phyloP scores from a whole-genome alignment of 2,329 filamentous ascomycete genomes.

The Diaporthe destruens region DNA sequence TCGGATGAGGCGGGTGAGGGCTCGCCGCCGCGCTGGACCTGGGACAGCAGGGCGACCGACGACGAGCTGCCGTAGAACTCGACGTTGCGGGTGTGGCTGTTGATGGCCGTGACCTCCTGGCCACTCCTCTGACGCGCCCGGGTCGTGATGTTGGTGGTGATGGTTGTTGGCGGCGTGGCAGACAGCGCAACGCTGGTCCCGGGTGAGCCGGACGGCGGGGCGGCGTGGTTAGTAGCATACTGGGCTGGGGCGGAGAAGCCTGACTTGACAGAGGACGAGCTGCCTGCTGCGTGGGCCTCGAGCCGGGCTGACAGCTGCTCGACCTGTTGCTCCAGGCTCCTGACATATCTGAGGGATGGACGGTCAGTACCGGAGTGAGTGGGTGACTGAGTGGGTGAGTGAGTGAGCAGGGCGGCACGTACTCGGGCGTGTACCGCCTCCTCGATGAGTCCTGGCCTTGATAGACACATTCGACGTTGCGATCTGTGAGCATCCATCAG shows the following conservation, averaged over 20 bases:
- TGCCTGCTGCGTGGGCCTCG: slow-evolving; percentile 27
- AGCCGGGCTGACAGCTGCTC: slow-evolving; percentile 36
- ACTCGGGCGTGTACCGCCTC: slow-evolving; percentile 45
- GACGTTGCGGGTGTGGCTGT: slow-evolving; percentile 58
- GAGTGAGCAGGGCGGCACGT: slow-evolving; percentile 18
- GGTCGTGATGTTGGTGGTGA: slow-evolving; percentile 43
- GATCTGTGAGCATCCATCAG: slow-evolving; percentile 37
- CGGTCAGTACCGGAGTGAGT: slow-evolving; percentile 29
- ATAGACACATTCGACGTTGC: slow-evolving; percentile 48
- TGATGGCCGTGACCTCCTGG: slow-evolving; percentile 58
- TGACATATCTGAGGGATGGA: slow-evolving; percentile 44
- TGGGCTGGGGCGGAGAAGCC: slow-evolving; percentile 30
- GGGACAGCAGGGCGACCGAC: slow-evolving; percentile 58
- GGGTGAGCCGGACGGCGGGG: slow-evolving; percentile 42
- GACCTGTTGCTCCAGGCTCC: slow-evolving; percentile 39
- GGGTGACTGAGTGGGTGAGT: not conserved
- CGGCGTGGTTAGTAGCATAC: slow-evolving; percentile 27
- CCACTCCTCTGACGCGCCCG: slow-evolving; percentile 48
- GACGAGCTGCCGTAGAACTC: slow-evolving; percentile 64
- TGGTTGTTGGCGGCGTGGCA: slow-evolving; percentile 42
- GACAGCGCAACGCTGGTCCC: slow-evolving; percentile 39
- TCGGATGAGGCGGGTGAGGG: slow-evolving; percentile 40
- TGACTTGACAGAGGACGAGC: slow-evolving; percentile 31
- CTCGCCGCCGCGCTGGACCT: slow-evolving; percentile 51
- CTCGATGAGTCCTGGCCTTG: slow-evolving; percentile 45